These are phyloP conservation scores for Aspergillus asperescens DNA, from an alignment of 495 filamentous ascomycete species.

Conservation along the genomic window DNA sequence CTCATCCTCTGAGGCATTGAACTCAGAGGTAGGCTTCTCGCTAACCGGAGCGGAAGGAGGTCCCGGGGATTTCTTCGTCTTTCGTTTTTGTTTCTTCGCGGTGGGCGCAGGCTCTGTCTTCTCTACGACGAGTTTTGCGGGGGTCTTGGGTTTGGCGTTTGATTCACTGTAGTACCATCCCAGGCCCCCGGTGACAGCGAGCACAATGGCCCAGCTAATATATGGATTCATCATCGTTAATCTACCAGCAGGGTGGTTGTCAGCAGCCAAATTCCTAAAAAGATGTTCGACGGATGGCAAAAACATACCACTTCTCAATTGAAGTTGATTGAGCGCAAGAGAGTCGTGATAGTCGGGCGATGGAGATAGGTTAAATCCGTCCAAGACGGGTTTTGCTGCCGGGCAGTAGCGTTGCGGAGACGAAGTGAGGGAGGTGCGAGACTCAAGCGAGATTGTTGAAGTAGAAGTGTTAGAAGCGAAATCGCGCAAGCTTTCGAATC, in stretches of 20 bases:
- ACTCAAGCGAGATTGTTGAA: neutral
- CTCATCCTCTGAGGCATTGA: slow-evolving; percentile 35
- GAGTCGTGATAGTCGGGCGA: slow-evolving; percentile 6
- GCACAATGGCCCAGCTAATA: slow-evolving; percentile 53
- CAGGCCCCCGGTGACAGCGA: slow-evolving; percentile 45
- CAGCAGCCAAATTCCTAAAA: slow-evolving; percentile 2
- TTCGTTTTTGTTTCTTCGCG: slow-evolving; percentile 43
- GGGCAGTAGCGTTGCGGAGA: slow-evolving; percentile 5
- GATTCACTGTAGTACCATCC: slow-evolving; percentile 46
- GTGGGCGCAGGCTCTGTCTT: slow-evolving; percentile 29
- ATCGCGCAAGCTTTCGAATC: slow-evolving; percentile 16
- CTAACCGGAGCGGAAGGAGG: slow-evolving; percentile 20
- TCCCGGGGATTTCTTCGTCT: slow-evolving; percentile 34
- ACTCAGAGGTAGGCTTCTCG: slow-evolving; percentile 38
- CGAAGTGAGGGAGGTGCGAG: neutral
- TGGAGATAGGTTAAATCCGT: slow-evolving; percentile 1
- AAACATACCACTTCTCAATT: neutral
- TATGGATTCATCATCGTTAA: slow-evolving; percentile 44
- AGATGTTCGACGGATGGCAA: neutral
- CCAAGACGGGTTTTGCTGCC: neutral
- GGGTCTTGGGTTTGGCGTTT: slow-evolving; percentile 31
- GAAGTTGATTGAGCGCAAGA: slow-evolving; percentile 11
- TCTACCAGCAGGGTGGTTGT: slow-evolving; percentile 4
- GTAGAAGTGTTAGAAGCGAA: slow-evolving; percentile 11
- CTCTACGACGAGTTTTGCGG: slow-evolving; percentile 30